Base-by-base conservation (phyloP, 345 rosid genomes). In the Eucalyptus cloeziana region DNA sequence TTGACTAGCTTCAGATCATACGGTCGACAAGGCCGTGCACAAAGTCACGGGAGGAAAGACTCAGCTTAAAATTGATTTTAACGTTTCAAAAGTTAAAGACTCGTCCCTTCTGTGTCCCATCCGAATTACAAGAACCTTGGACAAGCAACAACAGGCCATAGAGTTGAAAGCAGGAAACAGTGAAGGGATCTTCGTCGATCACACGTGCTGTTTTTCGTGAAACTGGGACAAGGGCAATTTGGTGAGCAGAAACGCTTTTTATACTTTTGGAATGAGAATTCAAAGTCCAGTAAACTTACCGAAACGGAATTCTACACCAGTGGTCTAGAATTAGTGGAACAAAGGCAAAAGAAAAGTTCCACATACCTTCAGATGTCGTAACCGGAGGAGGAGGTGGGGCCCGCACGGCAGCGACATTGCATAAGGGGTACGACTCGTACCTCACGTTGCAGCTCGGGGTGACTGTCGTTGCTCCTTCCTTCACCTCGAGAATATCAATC, bases 371-470 rank as follows among this genome's bases (percentile, higher is more conserved):
- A 56, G 13, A 56, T 24, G 62, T 24, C 62, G 62, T 4, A 54
- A 54, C 67, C 25, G 86, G n/a, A 33, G 40, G 40, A 37, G 40
- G 40, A 37, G 40, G 40, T 3, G 40, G 40, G 40, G 40, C 40
- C 40, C 40, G 40, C 40, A 37, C 40, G 14, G 88, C 11, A 27
- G 9, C 22, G 7, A 37, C n/a, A 52, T 80, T 52, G 30, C 33
- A 86, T 30, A 90, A 90, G 30, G 85, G 50, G 7, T 86, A 14
- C 22, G 19, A 44, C 44, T 91, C 90, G 50, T 37, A 90, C 25
- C 91, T 76, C n/a, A 88, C n/a, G 56, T 33, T 86, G 22, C 93
- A 90, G 56, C 93, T 92, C 1, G 89, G 92, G 8, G 30, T 67
- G 40, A 90, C 2, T 1, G 80, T 56, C 86, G 90, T 89, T 2